Conservation (phyloP, 1,284 basidiomycete species). For the Phaffia rhodozyma region DNA sequence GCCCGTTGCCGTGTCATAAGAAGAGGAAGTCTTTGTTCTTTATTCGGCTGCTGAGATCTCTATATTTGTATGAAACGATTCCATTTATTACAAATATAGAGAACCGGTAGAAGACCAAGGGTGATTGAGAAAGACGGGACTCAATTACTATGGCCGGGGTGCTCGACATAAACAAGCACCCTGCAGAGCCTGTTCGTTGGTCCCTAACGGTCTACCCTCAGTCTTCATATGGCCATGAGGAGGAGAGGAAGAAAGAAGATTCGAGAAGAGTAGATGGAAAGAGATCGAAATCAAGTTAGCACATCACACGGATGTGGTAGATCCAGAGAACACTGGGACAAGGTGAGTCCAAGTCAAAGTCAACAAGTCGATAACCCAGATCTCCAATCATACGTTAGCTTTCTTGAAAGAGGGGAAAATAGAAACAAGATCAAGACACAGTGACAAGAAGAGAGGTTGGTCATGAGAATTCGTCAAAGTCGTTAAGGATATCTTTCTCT, state of each 20-base stretch:
- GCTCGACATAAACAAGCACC: too few relatives aligned
- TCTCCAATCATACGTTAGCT: too few relatives aligned
- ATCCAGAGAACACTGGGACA: not conserved
- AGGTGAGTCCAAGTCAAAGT: not conserved
- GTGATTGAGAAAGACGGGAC: not conserved
- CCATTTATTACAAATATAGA: not conserved
- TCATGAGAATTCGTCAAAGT: not conserved
- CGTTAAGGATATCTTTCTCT: not conserved
- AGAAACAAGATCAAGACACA: not conserved
- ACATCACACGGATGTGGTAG: not conserved
- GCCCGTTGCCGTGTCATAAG: not conserved
- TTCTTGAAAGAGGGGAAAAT: not conserved
- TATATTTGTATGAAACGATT: not conserved
- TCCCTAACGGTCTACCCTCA: too few relatives aligned
- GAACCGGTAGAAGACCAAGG: not conserved
- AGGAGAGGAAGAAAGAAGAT: too few relatives aligned
- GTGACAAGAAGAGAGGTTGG: not conserved
- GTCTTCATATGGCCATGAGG: not conserved
- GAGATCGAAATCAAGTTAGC: not conserved
- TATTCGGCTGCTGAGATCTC: not conserved
- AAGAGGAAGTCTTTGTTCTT: too few relatives aligned
- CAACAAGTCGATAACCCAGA: not conserved
- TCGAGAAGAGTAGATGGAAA: not conserved
- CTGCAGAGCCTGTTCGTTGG: too few relatives aligned
- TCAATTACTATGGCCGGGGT: too few relatives aligned